phyloP scores from a whole-genome alignment of 192 early-diverging fungal genomes.

The Pilaira anomala region DNA sequence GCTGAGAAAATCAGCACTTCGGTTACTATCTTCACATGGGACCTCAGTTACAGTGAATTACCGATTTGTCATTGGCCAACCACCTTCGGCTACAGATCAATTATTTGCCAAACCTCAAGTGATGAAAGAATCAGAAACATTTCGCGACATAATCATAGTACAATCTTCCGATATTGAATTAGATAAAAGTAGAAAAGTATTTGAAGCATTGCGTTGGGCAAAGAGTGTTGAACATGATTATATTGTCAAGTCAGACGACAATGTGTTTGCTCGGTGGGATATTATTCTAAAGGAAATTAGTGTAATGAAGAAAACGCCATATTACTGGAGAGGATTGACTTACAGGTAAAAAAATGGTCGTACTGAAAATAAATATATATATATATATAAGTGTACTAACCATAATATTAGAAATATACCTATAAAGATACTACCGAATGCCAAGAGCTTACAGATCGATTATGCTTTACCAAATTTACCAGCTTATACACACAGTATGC shows the following conservation, averaged over 20 bases:
- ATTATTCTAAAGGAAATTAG: conserved; percentile 40
- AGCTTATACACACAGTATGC: conserved; percentile 50
- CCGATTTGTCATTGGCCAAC: conserved; percentile 52
- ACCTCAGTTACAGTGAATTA: conserved; percentile 33
- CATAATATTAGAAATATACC: conserved; percentile 46
- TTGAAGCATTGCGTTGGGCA: conserved; percentile 51
- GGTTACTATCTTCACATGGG: conserved; percentile 16
- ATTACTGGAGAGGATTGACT: conserved; percentile 53
- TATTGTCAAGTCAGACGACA: conserved; percentile 55
- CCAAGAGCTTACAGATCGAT: conserved; percentile 26
- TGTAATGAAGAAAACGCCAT: conserved; percentile 33
- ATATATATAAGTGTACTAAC: neutral
- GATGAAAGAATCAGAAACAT: conserved; percentile 40
- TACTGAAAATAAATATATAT: neutral
- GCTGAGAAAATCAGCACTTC: conserved; percentile 42
- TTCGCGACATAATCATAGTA: conserved; percentile 51
- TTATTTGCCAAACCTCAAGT: conserved; percentile 39
- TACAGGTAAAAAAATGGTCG: conserved; percentile 44
- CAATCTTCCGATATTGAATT: conserved; percentile 47
- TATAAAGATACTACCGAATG: conserved; percentile 36
- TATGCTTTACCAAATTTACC: conserved; percentile 53
- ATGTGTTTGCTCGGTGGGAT: conserved; percentile 61
- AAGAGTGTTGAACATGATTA: conserved; percentile 43
- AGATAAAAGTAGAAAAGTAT: conserved; percentile 52
- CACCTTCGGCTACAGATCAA: conserved; percentile 39